A percentile compares a stretch with the other conserved stretches of the same genome.
Conservation (phyloP, 495 filamentous ascomycete genomes). For the Penicillium bovifimosum region DNA sequence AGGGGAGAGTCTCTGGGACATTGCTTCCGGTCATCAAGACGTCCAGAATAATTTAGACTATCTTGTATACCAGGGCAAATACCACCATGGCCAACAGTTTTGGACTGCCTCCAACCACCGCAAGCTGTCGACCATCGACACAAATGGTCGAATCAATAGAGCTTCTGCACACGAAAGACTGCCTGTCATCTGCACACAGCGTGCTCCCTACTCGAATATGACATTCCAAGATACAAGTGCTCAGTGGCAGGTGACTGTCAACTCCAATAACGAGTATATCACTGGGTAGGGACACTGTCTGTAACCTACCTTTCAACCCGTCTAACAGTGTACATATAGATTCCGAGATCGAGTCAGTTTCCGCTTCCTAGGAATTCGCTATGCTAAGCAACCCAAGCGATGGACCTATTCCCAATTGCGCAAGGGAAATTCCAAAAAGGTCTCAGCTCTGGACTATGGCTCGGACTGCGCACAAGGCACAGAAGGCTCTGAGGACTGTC, state of each 20-base stretch:
- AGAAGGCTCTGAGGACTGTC: slow-evolving; percentile 27
- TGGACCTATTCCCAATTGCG: slow-evolving; percentile 19
- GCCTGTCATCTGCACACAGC: slow-evolving; percentile 20
- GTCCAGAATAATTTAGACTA: slow-evolving; percentile 13
- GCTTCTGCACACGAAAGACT: slow-evolving; percentile 4
- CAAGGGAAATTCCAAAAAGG: slow-evolving; percentile 9
- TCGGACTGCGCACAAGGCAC: slow-evolving; percentile 15
- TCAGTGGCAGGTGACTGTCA: slow-evolving; percentile 16
- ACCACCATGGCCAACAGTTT: slow-evolving; percentile 6
- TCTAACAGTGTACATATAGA: slow-evolving; percentile 6
- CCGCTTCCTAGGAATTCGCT: slow-evolving; percentile 22
- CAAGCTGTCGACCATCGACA: slow-evolving; percentile 9
- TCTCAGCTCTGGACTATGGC: slow-evolving; percentile 20
- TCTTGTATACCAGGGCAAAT: slow-evolving; percentile 11
- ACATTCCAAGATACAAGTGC: slow-evolving; percentile 9
- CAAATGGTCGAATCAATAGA: slow-evolving; percentile 7
- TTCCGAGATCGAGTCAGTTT: slow-evolving; percentile 24
- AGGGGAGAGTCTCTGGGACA: slow-evolving; percentile 15
- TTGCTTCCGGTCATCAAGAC: background rate
- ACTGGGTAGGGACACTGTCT: slow-evolving; percentile 12
- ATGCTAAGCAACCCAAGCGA: slow-evolving; percentile 14
- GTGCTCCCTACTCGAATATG: slow-evolving; percentile 15
- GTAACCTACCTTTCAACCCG: background rate
- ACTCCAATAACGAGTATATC: slow-evolving; percentile 15
- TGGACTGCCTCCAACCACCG: slow-evolving; percentile 12